Base-by-base conservation (phyloP, 2,329 filamentous ascomycete species). In the Trichophyton simii region DNA sequence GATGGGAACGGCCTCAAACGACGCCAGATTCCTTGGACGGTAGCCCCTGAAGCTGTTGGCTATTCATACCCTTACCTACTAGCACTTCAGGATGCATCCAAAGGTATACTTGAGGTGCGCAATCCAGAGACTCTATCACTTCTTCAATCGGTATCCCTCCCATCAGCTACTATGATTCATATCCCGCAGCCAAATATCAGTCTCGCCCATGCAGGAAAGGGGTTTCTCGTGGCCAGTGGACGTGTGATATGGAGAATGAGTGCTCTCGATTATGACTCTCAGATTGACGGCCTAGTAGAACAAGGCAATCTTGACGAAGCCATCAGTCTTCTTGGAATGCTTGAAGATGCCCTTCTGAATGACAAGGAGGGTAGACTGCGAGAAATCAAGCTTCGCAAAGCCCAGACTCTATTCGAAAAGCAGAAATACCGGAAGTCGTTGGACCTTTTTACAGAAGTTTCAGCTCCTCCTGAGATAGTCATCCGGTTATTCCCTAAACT, bases 51-150 rank as follows among this genome's bases (percentile, higher is more conserved):
- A 68, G 87, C 87, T 61, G 86, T 99, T 63, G 94, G 92, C 22
- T 99, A 96, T 73, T 96, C 91, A 22, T 99, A 99, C 72, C 94
- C 94, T 0, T 99, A 96, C 71, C 86, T 99, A 61, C 79, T 99
- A 57, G 89, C 91, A 8, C 78, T 99, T 13, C 91, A 95, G 70
- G 80, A 90, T 6, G 85, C 90, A 0, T 81, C 88, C 0, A 95
- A 94, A 73, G 91, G 92, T 2, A 84, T 83, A 0, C 77, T 99
- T 9, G 94, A 99, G 74, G 87, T 99, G 42, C 83, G 94, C 46
- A 99, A 96, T 69, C 92, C 94, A 0, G 87, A 94, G 62, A 97
- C 92, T 0, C 77, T 97, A 54, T 94, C 86, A n/a, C 77, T 96
- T 15, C 78, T 99, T 18, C 94, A 99, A 75, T 90, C 84, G 0